These are phyloP conservation scores for Jasminum sambac DNA, from an alignment of 257 asterid species.

Conservation along the genomic window DNA sequence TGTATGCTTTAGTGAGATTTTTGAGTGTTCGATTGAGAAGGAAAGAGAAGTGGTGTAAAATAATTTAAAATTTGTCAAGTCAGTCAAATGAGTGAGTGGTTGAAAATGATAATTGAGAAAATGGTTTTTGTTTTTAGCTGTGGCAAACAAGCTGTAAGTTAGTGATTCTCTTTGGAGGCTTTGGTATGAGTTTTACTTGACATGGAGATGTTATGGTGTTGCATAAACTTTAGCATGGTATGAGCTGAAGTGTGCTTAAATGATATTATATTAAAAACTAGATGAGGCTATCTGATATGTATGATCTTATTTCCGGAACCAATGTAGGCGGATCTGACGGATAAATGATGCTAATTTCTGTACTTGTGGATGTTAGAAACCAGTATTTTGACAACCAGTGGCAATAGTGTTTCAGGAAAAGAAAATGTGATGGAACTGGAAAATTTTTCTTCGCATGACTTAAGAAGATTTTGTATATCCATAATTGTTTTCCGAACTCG, in stretches of 20 bases:
- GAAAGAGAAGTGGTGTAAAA: too few relatives aligned
- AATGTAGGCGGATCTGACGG: too few relatives aligned
- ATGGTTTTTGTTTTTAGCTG: too few relatives aligned
- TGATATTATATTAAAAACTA: conserved; percentile 5
- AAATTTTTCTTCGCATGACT: background rate
- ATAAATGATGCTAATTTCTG: background rate
- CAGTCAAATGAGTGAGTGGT: too few relatives aligned
- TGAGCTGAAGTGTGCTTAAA: background rate
- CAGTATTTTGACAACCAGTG: background rate
- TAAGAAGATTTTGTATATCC: background rate
- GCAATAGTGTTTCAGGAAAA: conserved; percentile 2
- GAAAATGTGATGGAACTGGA: background rate
- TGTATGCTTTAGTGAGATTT: too few relatives aligned
- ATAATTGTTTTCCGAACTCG: background rate
- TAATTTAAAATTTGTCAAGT: too few relatives aligned
- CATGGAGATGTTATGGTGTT: background rate
- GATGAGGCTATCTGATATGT: conserved; percentile 1
- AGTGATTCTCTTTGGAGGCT: background rate
- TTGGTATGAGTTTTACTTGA: background rate
- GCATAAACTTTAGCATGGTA: background rate
- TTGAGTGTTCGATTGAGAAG: too few relatives aligned
- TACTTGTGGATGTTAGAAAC: conserved; percentile 1
- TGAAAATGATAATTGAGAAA: too few relatives aligned
- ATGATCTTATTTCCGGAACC: too few relatives aligned
- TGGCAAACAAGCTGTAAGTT: too few relatives aligned